Evolutionary conservation across 768 basidiomycete species (phyloP).

Genomic region (Chalciporus pseudorubinellus): DNA sequence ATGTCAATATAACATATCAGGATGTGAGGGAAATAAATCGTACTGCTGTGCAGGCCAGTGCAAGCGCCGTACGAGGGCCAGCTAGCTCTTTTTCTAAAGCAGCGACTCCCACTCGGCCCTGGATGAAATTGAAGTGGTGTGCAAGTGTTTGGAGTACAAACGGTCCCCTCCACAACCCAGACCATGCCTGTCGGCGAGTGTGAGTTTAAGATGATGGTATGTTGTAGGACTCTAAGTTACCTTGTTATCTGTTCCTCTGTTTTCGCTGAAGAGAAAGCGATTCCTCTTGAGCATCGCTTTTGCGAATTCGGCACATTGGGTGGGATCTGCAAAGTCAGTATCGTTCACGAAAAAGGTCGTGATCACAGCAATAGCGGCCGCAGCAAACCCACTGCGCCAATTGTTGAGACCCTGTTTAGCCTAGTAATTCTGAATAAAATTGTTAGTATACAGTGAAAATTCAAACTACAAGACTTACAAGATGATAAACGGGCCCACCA

Average conservation of each 20-base stretch:
- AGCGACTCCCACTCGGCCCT: slow-evolving; percentile 3
- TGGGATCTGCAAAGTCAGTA: neutral
- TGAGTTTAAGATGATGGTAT: neutral
- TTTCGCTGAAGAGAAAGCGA: slow-evolving; percentile 8
- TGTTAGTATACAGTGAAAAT: no score
- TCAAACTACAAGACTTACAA: neutral
- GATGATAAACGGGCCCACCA: neutral
- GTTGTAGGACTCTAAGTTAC: neutral
- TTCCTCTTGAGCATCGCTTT: slow-evolving; percentile 4
- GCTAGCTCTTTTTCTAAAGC: neutral
- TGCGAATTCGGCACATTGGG: neutral
- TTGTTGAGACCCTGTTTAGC: slow-evolving; percentile 5
- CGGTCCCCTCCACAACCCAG: slow-evolving; percentile 8
- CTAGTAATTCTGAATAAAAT: neutral
- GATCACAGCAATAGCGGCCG: slow-evolving; percentile 1
- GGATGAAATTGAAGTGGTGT: slow-evolving; percentile 10
- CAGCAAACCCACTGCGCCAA: slow-evolving; percentile 1
- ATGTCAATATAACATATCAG: neutral
- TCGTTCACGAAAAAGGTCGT: neutral
- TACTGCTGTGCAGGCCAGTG: slow-evolving; percentile 6
- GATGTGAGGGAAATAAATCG: neutral
- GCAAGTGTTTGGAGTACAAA: slow-evolving; percentile 11
- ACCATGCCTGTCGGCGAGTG: neutral
- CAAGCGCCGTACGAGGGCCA: slow-evolving; percentile 5
- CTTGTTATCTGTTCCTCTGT: slow-evolving; percentile 5